Evolutionary conservation across 2,329 filamentous ascomycete genomes (phyloP).

Genomic region (Colletotrichum coccodes): DNA sequence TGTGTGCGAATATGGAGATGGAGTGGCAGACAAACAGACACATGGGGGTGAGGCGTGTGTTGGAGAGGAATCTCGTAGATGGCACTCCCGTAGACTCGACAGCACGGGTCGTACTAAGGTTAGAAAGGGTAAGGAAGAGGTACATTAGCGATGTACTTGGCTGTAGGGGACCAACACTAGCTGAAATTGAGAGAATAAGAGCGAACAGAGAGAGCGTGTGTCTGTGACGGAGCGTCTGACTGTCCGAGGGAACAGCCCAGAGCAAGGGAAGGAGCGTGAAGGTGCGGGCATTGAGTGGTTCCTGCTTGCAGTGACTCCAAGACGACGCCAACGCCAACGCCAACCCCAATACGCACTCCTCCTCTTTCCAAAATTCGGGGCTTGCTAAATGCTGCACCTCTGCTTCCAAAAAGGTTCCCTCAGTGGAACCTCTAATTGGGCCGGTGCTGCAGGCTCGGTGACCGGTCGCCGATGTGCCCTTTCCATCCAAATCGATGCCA

Average conservation of each 20-base stretch:
- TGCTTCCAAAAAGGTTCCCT: conserved; percentile 16
- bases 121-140: background rate
- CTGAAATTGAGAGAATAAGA: background rate
- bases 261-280: background rate
- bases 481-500: background rate
- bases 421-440: conserved; percentile 9
- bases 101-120: background rate
- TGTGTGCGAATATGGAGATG: background rate
- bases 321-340: background rate
- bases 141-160: background rate
- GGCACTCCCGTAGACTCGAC: conserved; percentile 3
- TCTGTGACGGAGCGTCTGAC: background rate
- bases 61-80: background rate
- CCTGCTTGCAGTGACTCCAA: background rate
- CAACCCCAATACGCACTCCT: background rate
- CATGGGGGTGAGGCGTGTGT: background rate
- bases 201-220: background rate
- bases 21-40: background rate
- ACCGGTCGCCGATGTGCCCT: conserved; percentile 25
- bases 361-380: background rate
- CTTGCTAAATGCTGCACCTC: background rate
- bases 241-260: background rate
- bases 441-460: conserved; percentile 31
- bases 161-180: background rate
- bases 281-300: background rate